Percentiles rank a stretch among this genome's conserved stretches.
Conservation (phyloP, 2,329 filamentous ascomycete species). For the Talaromyces sp. region DNA sequence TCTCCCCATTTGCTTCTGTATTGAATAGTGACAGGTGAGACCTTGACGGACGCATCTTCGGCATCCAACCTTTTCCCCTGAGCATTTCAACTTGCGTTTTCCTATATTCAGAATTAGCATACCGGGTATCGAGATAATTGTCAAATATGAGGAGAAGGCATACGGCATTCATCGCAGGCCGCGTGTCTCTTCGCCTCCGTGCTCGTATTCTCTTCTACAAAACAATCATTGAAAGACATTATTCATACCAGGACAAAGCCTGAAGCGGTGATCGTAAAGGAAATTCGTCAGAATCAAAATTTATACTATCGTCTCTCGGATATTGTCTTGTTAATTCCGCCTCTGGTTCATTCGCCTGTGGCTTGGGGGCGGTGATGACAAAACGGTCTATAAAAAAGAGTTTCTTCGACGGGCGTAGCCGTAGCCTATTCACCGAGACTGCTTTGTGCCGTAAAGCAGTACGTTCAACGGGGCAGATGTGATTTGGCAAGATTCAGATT, state of each 20-base stretch:
- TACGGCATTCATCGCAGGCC: constrained; percentile 47
- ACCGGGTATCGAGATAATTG: neutral
- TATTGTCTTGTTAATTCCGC: neutral
- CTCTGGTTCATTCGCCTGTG: neutral
- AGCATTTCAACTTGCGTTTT: constrained; percentile 46
- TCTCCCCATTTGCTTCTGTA: constrained; percentile 46
- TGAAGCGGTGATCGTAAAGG: neutral
- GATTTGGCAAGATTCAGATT: neutral
- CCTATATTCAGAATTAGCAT: constrained; percentile 25
- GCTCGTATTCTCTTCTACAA: constrained; percentile 17
- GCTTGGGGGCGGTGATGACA: neutral
- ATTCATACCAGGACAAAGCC: neutral
- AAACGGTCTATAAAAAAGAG: neutral
- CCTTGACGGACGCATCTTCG: constrained; percentile 38
- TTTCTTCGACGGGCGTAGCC: neutral
- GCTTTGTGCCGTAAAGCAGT: neutral
- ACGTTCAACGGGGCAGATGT: neutral
- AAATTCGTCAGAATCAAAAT: neutral
- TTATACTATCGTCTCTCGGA: neutral
- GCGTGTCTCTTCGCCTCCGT: constrained; percentile 37
- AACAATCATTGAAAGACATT: constrained; percentile 2
- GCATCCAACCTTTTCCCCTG: constrained; percentile 40
- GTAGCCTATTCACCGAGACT: neutral
- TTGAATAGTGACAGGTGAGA: constrained; percentile 41
- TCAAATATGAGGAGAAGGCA: constrained; percentile 16